Percentiles rank a stretch among this genome's conserved stretches.
Evolutionary conservation across 768 basidiomycete species (phyloP).

Genomic region (Agrocybe chaxingu): DNA sequence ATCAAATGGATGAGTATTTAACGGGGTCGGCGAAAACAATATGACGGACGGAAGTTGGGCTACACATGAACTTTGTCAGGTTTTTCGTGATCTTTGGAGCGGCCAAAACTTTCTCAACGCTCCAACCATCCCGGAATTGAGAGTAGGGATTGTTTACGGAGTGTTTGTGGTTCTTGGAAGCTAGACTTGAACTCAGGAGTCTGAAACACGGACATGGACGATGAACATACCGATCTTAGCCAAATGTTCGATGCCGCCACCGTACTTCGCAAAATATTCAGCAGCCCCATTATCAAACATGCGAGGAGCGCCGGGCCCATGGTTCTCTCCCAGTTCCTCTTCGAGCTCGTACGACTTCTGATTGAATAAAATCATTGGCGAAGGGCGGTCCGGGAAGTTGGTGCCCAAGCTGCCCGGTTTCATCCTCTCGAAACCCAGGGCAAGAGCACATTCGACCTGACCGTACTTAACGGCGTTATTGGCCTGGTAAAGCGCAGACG

Average conservation of each 20-base stretch:
- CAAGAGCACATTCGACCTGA: slow-evolving; percentile 70
- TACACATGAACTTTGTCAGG: slow-evolving; percentile 84
- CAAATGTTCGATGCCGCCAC: slow-evolving; percentile 61
- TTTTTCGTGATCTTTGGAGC: slow-evolving; percentile 69
- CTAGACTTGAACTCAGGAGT: slow-evolving; percentile 27
- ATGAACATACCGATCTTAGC: slow-evolving; percentile 66
- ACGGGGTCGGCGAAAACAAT: background rate
- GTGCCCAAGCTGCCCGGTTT: slow-evolving; percentile 67
- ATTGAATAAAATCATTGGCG: slow-evolving; percentile 47
- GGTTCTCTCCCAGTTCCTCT: slow-evolving; percentile 52
- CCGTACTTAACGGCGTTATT: slow-evolving; percentile 69
- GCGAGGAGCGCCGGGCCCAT: slow-evolving; percentile 67
- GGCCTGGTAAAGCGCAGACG: slow-evolving; percentile 72
- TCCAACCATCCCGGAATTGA: slow-evolving; percentile 81
- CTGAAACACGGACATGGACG: background rate
- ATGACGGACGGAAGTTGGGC: slow-evolving; percentile 66
- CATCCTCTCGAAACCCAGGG: slow-evolving; percentile 88
- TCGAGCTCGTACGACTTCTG: slow-evolving; percentile 48
- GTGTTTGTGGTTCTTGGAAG: slow-evolving; percentile 83
- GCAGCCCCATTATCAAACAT: slow-evolving; percentile 74
- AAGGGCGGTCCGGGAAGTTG: slow-evolving; percentile 53
- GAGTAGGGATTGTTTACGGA: slow-evolving; percentile 83
- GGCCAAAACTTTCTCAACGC: slow-evolving; percentile 62
- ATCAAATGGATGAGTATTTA: background rate
- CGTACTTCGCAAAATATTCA: slow-evolving; percentile 77